Conservation (phyloP, 2,329 filamentous ascomycete genomes). For the Alternaria sp. region DNA sequence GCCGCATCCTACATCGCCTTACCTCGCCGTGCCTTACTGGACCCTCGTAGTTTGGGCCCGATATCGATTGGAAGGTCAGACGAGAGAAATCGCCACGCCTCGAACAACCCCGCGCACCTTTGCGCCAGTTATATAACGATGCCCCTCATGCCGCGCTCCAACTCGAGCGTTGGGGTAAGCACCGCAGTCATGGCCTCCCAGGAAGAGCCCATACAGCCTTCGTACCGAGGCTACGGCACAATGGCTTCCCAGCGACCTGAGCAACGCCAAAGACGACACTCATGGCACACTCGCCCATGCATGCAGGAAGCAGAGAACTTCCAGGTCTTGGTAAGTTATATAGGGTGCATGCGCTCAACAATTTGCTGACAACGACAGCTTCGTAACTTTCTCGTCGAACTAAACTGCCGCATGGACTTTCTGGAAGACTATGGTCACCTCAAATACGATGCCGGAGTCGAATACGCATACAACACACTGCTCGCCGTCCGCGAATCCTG, state of each 20-base stretch:
- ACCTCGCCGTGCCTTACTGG: conserved; percentile 8
- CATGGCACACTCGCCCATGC: conserved; percentile 55
- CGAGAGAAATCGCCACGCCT: conserved; percentile 26
- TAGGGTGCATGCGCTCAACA: not conserved
- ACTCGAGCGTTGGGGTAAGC: conserved; percentile 31
- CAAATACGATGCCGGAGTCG: conserved; percentile 81
- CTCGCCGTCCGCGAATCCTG: conserved; percentile 87
- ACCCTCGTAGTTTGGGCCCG: conserved; percentile 18
- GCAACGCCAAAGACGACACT: conserved; percentile 53
- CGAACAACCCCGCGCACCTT: conserved; percentile 24
- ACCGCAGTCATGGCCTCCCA: conserved; percentile 46
- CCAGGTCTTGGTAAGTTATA: conserved; percentile 48
- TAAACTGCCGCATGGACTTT: conserved; percentile 85
- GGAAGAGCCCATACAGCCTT: conserved; percentile 51
- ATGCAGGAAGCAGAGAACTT: conserved; percentile 56
- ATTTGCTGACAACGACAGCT: conserved; percentile 57
- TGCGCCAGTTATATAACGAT: conserved; percentile 26
- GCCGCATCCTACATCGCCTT: not conserved
- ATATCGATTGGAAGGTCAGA: conserved; percentile 7
- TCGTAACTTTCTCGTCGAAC: conserved; percentile 81
- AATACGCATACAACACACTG: conserved; percentile 83
- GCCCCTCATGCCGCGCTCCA: conserved; percentile 32
- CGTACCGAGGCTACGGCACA: conserved; percentile 46
- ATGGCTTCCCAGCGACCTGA: conserved; percentile 23
- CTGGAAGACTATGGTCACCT: conserved; percentile 87